Evolutionary conservation across 768 basidiomycete genomes (phyloP).

Genomic region (Boletus subcaerulescens): DNA sequence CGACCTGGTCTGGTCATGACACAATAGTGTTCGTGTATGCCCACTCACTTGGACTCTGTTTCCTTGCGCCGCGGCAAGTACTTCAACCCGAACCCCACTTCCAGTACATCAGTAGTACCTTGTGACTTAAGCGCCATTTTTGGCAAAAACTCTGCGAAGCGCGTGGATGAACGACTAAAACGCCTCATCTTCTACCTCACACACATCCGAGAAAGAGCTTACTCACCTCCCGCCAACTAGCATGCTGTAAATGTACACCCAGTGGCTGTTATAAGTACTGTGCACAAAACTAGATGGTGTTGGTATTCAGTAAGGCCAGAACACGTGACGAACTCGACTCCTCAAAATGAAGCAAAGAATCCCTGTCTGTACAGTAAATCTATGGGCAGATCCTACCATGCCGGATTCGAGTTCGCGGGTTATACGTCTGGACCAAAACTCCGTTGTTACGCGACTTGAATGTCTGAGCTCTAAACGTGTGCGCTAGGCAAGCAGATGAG

Average conservation of each 20-base stretch:
- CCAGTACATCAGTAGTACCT: background rate
- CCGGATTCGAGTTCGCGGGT: too few species aligned
- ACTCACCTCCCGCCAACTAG: slow-evolving; percentile 72
- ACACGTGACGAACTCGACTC: too few species aligned
- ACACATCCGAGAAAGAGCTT: background rate
- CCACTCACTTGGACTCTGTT: background rate
- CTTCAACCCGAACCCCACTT: too few species aligned
- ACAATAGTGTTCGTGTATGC: background rate
- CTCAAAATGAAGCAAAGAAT: too few species aligned
- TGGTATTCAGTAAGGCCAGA: too few species aligned
- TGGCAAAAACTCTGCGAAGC: slow-evolving; percentile 17
- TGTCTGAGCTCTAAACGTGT: too few species aligned
- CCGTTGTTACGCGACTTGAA: too few species aligned
- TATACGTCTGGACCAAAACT: too few species aligned
- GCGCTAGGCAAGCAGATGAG: too few species aligned
- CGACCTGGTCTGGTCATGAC: background rate
- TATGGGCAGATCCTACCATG: too few species aligned
- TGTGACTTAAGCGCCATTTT: slow-evolving; percentile 16
- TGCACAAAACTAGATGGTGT: too few species aligned
- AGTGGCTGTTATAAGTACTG: slow-evolving; percentile 82
- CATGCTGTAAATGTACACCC: slow-evolving; percentile 88
- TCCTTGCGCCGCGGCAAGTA: background rate
- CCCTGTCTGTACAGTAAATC: too few species aligned
- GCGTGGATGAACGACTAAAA: background rate
- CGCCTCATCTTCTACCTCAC: background rate